These are phyloP conservation scores for Dendrocalamus latiflorus DNA, from an alignment of 202 grass and related monocot genomes.

Conservation along the genomic window DNA sequence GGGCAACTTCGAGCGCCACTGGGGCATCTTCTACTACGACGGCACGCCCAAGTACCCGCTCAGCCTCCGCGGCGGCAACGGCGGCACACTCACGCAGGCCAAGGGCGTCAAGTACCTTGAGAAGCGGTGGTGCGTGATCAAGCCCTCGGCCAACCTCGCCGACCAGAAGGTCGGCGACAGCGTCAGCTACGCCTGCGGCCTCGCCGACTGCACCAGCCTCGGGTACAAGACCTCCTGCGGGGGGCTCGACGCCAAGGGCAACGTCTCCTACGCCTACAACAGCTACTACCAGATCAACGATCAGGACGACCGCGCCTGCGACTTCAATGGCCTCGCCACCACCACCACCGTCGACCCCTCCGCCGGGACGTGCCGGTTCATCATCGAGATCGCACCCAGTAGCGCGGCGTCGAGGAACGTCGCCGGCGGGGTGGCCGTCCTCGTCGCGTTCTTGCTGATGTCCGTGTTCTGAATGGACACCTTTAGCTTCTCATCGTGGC, in stretches of 20 bases:
- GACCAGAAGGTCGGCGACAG: slow-evolving; percentile 51
- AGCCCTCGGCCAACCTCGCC: slow-evolving; percentile 39
- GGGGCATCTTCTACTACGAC: slow-evolving; percentile 93
- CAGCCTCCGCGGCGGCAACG: slow-evolving; percentile 23
- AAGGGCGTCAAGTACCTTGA: slow-evolving; percentile 53
- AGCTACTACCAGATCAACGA: slow-evolving; percentile 87
- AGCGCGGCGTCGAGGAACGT: not conserved
- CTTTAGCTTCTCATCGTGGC: not conserved
- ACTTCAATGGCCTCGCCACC: slow-evolving; percentile 53
- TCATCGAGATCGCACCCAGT: slow-evolving; percentile 51
- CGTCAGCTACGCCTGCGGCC: slow-evolving; percentile 77
- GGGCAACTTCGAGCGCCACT: slow-evolving; percentile 95
- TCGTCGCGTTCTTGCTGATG: slow-evolving; percentile 18
- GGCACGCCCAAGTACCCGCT: slow-evolving; percentile 75
- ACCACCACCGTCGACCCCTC: slow-evolving; percentile 62
- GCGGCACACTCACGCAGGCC: slow-evolving; percentile 26
- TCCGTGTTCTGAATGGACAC: slow-evolving; percentile 28
- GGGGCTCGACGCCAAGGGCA: slow-evolving; percentile 65
- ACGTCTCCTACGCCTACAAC: slow-evolving; percentile 87
- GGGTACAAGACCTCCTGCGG: slow-evolving; percentile 82
- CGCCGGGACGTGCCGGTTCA: slow-evolving; percentile 51
- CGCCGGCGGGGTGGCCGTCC: not conserved
- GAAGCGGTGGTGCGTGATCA: slow-evolving; percentile 72
- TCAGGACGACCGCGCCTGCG: slow-evolving; percentile 73
- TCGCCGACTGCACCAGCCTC: slow-evolving; percentile 80